Base-by-base conservation (phyloP, 2,329 filamentous ascomycete genomes). In the Emericellopsis atlantica region DNA sequence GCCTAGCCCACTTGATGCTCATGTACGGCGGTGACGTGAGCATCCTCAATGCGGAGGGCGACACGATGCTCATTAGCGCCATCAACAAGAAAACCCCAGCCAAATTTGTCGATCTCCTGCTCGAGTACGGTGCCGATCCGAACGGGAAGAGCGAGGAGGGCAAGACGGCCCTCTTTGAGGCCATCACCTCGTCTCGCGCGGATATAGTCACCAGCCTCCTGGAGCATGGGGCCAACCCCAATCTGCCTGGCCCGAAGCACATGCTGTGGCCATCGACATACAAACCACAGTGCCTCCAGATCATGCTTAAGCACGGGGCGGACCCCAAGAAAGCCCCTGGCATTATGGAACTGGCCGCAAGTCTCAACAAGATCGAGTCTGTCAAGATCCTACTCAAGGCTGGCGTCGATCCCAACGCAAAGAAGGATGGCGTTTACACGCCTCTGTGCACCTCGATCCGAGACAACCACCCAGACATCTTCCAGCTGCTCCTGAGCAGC, bases 221-320 rank as follows among this genome's bases (percentile, higher is more conserved):
- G 4, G 59, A 81, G 40, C 68, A 78, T 41, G 70, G 72, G 4
- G 81, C 80, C 2, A 72, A 83, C 49, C 71, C 79, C 8, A 84
- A 85, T 52, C 61, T 83, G 6, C 80, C 80, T 2, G 79, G 76
- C 1, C 78, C 79, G 10, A 81, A 82, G 55, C 75, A 84, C 59
- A 72, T 79, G 57, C 66, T 84, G 21, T 80, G 79, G 79, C 76
- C 77, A 2, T 67, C 78, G 1, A 72, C 70, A 0, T 74, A 77
- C 56, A 67, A 79, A 40, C 64, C 77, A 0, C 58, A 64, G 7
- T 78, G 73, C 44, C 60, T 84, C 26, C 66, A 74, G 49, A 55
- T 79, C 2, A 63, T 84, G 15, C 69, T 82, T 1, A 47, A 60
- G 2, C 70, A 72, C 22, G 78, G 77, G 2, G 78, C 77, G 2